Percentiles rank a stretch among this genome's conserved stretches.
Conservation (phyloP, 2,329 filamentous ascomycete genomes). For the Nakataea oryzae region DNA sequence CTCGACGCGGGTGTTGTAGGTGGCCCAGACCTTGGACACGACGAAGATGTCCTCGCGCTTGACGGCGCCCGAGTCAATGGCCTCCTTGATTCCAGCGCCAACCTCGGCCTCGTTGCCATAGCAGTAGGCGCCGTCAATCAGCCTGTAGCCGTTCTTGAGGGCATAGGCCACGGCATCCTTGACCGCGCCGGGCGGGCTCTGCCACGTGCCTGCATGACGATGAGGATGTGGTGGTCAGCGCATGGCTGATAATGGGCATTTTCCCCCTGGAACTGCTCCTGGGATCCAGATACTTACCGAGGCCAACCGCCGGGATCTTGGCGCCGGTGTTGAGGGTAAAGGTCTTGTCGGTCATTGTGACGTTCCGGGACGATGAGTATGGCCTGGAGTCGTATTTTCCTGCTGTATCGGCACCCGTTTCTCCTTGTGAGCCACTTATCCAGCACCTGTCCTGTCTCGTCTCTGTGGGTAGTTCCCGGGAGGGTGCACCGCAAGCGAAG, state of each 20-base stretch:
- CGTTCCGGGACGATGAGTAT: neutral
- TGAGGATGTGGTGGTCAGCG: neutral
- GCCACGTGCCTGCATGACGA: slow-evolving; percentile 46
- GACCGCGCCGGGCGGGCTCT: slow-evolving; percentile 48
- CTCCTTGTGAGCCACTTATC: neutral
- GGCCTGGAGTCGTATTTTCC: neutral
- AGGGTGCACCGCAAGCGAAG: too few relatives aligned
- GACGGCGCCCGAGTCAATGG: slow-evolving; percentile 55
- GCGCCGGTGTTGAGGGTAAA: slow-evolving; percentile 57
- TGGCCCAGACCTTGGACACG: slow-evolving; percentile 78
- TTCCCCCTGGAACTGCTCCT: neutral
- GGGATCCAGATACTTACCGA: slow-evolving; percentile 32
- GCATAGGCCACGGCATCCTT: slow-evolving; percentile 47
- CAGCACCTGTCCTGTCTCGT: too few relatives aligned
- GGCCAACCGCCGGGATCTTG: slow-evolving; percentile 52
- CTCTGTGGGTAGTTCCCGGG: too few relatives aligned
- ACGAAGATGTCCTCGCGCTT: slow-evolving; percentile 75
- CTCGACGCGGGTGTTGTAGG: slow-evolving; percentile 61
- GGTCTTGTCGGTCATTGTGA: slow-evolving; percentile 40
- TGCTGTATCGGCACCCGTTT: neutral
- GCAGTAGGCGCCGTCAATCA: slow-evolving; percentile 65
- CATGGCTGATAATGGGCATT: slow-evolving; percentile 1
- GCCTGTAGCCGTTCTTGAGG: slow-evolving; percentile 44
- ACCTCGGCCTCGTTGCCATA: slow-evolving; percentile 80
- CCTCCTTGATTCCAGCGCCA: slow-evolving; percentile 65